Evolutionary conservation across 139 green algal genomes (phyloP), one percentile per base, ranked within the genome.

Genomic region (Protoeuglena noctilucae): DNA sequence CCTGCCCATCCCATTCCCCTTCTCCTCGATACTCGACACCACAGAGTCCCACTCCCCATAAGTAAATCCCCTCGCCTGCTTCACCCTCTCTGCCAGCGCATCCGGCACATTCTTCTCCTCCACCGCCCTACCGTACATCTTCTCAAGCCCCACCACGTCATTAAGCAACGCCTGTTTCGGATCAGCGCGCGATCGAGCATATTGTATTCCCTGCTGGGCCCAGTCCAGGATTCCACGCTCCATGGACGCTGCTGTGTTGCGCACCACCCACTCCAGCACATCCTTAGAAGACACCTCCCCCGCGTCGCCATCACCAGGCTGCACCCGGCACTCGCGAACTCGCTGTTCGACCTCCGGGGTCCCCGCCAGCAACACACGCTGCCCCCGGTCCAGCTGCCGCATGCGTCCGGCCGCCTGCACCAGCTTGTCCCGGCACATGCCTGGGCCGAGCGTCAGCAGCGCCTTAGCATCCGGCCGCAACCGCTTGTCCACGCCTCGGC

Each of bases 391-490:
- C 50, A 75, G 59, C 51, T 64, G 60, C 40, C 60, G 54, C 58
- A 76, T 31, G 14, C 62, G 49, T 1, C 56, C 65, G 4, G 64
- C 67, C 14, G 57, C 68, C 58, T 81, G 74, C 70, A 83, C 80
- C 7, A 83, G 45, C 66, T 80, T 76, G 53, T 80, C 69, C 54
- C 76, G 78, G 60, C 51, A 61, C 29, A 66, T 59, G 40, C 57
- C 51, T 3, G 64, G 67, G 2, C 65, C 67, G 54, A 83, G 55
- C 2, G 75, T 83, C 22, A 83, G 67, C 62, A 83, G 57, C 14
- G 66, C 75, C 25, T 70, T 57, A 0, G 75, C 72, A 7, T 52
- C 21, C 16, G 26, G 63, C 24, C 40, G 58, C 63, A 81, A 61
- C 59, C 70, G 43, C 40, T 71, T 54, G 53, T 60, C 56, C 7